Evolutionary conservation across 345 rosid genomes (phyloP).

Genomic region (Eucalyptus sp.): DNA sequence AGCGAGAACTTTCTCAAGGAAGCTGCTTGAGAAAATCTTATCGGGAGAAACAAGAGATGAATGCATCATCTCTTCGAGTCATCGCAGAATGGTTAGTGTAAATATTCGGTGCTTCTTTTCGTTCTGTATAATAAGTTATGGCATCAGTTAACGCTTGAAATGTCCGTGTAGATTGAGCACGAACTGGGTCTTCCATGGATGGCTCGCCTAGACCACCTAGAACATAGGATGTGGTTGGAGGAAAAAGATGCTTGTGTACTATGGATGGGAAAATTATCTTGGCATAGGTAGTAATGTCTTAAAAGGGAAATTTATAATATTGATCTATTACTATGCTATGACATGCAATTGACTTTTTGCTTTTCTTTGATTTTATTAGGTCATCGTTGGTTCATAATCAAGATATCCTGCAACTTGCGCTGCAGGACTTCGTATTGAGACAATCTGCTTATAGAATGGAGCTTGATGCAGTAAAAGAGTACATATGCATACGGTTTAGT

Average conservation of each 20-base stretch:
- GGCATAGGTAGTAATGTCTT: constrained; percentile 19
- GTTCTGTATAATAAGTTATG: neutral
- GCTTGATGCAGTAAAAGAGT: constrained; percentile 38
- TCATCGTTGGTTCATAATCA: constrained; percentile 11
- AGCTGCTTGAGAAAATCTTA: constrained; percentile 15
- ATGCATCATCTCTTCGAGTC: neutral
- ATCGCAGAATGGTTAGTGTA: constrained; percentile 4
- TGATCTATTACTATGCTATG: neutral
- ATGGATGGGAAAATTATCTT: constrained; percentile 38
- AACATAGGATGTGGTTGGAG: constrained; percentile 53
- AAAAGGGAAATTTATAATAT: neutral
- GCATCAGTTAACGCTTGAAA: neutral
- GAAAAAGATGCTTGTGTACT: constrained; percentile 20
- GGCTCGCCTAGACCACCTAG: constrained; percentile 46
- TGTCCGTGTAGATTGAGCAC: constrained; percentile 15
- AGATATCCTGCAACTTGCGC: constrained; percentile 30
- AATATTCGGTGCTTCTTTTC: neutral
- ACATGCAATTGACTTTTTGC: neutral
- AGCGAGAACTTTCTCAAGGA: constrained; percentile 38
- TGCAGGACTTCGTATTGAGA: constrained; percentile 14
- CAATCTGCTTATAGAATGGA: constrained; percentile 33
- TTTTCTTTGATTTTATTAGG: constrained; percentile 7
- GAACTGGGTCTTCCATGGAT: constrained; percentile 46
- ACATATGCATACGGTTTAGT: neutral
- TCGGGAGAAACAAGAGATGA: neutral